Base-by-base conservation (phyloP, 768 basidiomycete genomes). In the Albatrellus ellisii region DNA sequence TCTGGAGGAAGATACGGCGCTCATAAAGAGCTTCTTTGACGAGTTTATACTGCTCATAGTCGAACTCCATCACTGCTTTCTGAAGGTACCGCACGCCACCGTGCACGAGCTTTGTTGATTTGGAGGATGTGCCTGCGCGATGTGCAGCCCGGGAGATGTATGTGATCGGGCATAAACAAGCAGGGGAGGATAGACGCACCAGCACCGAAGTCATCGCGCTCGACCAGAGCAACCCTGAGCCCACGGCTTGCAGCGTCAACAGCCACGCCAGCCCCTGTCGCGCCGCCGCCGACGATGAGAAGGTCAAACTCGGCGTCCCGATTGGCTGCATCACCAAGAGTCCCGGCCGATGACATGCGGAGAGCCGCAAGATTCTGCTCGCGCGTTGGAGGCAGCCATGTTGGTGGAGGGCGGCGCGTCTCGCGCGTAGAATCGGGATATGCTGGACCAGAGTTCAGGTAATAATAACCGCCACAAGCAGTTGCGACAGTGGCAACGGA, bases 71-170 rank as follows among this genome's bases (percentile, higher is more conserved):
- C 26, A 97, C 73, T 3, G 94, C 94, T 57, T 98, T 99, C 55
- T 99, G 94, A 9, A 99, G 75, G 60, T 99, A 99, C 1, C 94
- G 77, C 2, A 98, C 94, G 28, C 94, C 94, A 12, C 94, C 94
- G 62, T 99, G 95, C 1, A 99, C 94, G 40, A 99, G 79, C 59
- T 99, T 98, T 1, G 95, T 98, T 6, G 89, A 91, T 57, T 98
- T 98, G 5, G 89, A 94, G 0, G 89, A 94, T 0, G 94, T 95
- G 14, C 92, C 89, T 88, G 5, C 20, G 27, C 26, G 0, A 3
- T n/a, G 9, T 29, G 9, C 12, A 36, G 27, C 28, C 11, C 26
- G 36, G 21, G 26, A 28, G 18, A 17, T 22, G 11, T 21, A 7
- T 22, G 1, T 15, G 34, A 37, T 6, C 21, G 18, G 17, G 18